Evolutionary conservation across 805 yeast species (phyloP), one percentile per base, ranked within the genome.

Genomic region (Pichia heedii): DNA sequence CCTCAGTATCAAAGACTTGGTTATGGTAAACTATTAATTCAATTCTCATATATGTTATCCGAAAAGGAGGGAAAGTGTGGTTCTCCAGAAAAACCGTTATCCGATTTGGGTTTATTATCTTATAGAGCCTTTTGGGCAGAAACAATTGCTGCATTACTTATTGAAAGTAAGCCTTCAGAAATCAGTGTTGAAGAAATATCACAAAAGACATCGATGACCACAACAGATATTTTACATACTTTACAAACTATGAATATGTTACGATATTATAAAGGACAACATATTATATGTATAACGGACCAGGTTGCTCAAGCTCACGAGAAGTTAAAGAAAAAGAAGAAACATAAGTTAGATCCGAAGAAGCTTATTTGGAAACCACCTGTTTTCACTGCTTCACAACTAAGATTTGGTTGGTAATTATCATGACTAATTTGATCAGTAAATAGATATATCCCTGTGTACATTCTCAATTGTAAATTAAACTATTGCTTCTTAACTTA

Each of bases 121-220:
- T 93, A 93, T 57, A 78, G 98, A 62, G 96, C 97, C 0, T 93
- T 75, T 59, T 93, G 99, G 99, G 79, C 97, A 0, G 97, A 93
- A 55, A 80, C 90, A 0, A 70, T 93, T 46, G 79, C 88, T 12
- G 79, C 77, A 41, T 59, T 87, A 24, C 66, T 93, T 33, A 80
- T 82, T 33, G 93, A 84, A 52, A 70, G 69, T 43, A 69, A 73
- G 27, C 43, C 51, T 1, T 65, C 70, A 15, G 87, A 82, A 47
- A 71, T 70, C 27, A 64, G 72, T 39, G 88, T 93, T 43, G 98
- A 93, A 55, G 97, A 90, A 53, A 83, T 93, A 16, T 82, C 96
- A 27, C 69, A 81, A 12, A 65, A 78, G 40, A 86, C 97, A 0
- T 77, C 97, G 13, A 90, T 93, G 96, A 93, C 98, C 11, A 88